Evolutionary conservation across 768 basidiomycete species (phyloP).

Genomic region (Calocera viscosa): DNA sequence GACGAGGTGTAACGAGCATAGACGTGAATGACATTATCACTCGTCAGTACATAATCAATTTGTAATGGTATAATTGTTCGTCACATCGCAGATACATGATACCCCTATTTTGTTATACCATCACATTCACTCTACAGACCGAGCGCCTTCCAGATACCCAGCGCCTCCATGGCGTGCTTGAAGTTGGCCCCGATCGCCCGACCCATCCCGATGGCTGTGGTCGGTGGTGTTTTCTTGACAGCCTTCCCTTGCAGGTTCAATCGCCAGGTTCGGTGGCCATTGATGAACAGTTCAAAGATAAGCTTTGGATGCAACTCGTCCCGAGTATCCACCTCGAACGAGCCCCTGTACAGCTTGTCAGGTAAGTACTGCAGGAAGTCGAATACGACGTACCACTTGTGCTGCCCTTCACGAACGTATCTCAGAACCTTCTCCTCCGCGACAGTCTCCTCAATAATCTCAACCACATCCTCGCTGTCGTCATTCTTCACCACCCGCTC

Average conservation of each 20-base stretch:
- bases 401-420: slow-evolving; percentile 52
- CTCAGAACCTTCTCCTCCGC: slow-evolving; percentile 45
- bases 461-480: slow-evolving; percentile 7
- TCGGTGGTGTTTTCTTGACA: neutral
- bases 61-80: slow-evolving; percentile 7
- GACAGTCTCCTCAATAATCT: slow-evolving; percentile 30
- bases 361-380: neutral
- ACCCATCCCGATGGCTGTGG: neutral
- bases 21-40: neutral
- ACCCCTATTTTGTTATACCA: slow-evolving; percentile 1
- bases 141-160: neutral
- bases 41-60: neutral
- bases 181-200: neutral
- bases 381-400: slow-evolving; percentile 42
- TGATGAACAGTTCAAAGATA: slow-evolving; percentile 46
- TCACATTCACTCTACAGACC: neutral
- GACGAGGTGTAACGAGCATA: neutral
- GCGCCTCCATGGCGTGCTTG: slow-evolving; percentile 2
- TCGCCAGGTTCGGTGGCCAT: slow-evolving; percentile 45
- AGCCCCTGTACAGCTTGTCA: slow-evolving; percentile 35
- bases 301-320: slow-evolving; percentile 40
- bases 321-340: slow-evolving; percentile 57
- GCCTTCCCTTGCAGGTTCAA: neutral
- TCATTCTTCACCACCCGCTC: slow-evolving; percentile 21
- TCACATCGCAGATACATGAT: slow-evolving; percentile 7